These are phyloP conservation scores for Exophiala calicioides DNA, from an alignment of 2,329 filamentous ascomycete species.

Conservation along the genomic window DNA sequence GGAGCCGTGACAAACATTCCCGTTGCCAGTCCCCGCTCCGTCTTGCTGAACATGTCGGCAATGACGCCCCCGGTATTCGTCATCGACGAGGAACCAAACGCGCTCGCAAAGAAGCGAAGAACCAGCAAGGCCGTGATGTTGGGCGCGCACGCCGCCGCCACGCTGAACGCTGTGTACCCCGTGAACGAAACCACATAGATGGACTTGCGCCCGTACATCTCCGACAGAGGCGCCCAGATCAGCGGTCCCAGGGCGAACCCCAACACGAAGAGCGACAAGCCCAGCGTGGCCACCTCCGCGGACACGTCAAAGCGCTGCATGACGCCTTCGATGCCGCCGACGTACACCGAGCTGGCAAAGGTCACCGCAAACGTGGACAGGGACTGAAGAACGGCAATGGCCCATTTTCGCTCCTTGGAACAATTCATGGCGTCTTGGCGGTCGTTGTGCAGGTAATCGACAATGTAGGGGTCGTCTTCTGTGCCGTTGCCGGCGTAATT, in stretches of 20 bases:
- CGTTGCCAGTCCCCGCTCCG: slow-evolving; percentile 64
- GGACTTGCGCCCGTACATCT: slow-evolving; percentile 34
- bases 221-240: slow-evolving; percentile 42
- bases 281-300: slow-evolving; percentile 49
- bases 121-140: slow-evolving; percentile 67
- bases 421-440: slow-evolving; percentile 45
- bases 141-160: slow-evolving; percentile 63
- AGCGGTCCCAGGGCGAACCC: slow-evolving; percentile 62
- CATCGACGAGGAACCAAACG: slow-evolving; percentile 53
- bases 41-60: slow-evolving; percentile 63
- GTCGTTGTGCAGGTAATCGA: slow-evolving; percentile 46
- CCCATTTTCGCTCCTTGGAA: slow-evolving; percentile 41
- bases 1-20: slow-evolving; percentile 58
- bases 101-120: slow-evolving; percentile 59
- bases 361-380: slow-evolving; percentile 62
- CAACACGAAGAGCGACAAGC: slow-evolving; percentile 52
- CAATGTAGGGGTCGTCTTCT: slow-evolving; percentile 44
- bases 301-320: slow-evolving; percentile 50
- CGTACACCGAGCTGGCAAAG: slow-evolving; percentile 57
- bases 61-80: slow-evolving; percentile 69
- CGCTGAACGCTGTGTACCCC: slow-evolving; percentile 62
- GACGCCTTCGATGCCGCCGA: slow-evolving; percentile 58
- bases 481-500: slow-evolving; percentile 43
- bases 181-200: slow-evolving; percentile 64
- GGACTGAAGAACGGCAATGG: slow-evolving; percentile 35